Evolutionary conservation across 306 rosid species (phyloP).

Genomic region (Oxytropis ochrocephala): DNA sequence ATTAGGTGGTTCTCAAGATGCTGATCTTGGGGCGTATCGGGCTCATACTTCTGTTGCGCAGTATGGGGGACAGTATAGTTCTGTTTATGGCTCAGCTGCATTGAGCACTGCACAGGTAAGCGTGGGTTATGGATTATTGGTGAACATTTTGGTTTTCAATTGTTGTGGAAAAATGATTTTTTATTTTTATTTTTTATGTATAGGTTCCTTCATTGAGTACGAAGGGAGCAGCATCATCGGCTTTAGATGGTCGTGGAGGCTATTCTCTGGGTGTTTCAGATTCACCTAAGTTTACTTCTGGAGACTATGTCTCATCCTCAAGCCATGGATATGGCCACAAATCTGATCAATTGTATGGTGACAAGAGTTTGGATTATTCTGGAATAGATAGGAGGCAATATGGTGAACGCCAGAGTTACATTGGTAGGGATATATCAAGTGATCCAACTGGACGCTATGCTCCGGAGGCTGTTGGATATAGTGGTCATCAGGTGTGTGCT

Average conservation of each 20-base stretch:
- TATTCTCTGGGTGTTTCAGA: constrained; percentile 60
- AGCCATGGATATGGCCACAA: constrained; percentile 78
- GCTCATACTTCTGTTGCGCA: constrained; percentile 63
- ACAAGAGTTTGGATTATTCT: constrained; percentile 76
- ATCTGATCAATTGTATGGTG: constrained; percentile 71
- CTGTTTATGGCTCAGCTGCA: constrained; percentile 73
- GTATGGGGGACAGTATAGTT: constrained; percentile 91
- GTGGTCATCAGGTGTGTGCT: constrained; percentile 70
- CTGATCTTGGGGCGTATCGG: constrained; percentile 60
- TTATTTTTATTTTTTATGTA: neutral
- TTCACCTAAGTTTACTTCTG: constrained; percentile 77
- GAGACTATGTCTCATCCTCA: constrained; percentile 73
- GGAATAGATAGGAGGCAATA: constrained; percentile 78
- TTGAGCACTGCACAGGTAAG: constrained; percentile 69
- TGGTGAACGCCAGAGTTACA: constrained; percentile 70
- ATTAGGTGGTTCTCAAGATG: constrained; percentile 69
- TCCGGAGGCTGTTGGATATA: constrained; percentile 65
- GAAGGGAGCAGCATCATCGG: constrained; percentile 64
- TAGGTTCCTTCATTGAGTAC: constrained; percentile 58
- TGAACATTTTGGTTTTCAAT: neutral
- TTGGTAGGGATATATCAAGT: constrained; percentile 70
- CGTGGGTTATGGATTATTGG: neutral
- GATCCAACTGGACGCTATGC: constrained; percentile 70
- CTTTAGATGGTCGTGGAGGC: constrained; percentile 74
- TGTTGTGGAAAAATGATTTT: neutral